Percentiles rank a stretch among this genome's conserved stretches.
Conservation (phyloP, 768 basidiomycete species). For the Obba rivulosa region DNA sequence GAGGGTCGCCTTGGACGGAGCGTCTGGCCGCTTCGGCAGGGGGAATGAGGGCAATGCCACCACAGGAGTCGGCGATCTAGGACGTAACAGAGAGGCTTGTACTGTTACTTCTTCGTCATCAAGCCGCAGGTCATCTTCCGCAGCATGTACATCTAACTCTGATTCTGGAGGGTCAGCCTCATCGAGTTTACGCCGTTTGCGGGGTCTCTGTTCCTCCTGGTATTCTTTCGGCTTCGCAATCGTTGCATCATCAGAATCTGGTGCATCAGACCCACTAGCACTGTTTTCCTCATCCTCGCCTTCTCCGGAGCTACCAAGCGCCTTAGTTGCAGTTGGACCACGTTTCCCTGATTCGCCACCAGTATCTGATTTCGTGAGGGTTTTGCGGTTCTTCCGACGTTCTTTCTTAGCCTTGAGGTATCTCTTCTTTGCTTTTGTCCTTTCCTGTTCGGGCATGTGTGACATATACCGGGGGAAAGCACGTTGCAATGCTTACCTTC, state of each 20-base stretch:
- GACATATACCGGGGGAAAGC: background rate
- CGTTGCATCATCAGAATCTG: background rate
- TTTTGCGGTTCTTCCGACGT: conserved; percentile 49
- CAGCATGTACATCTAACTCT: background rate
- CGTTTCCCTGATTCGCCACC: background rate
- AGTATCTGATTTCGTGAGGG: background rate
- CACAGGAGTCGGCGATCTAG: conserved; percentile 21
- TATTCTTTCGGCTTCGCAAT: conserved; percentile 5
- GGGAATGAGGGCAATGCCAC: conserved; percentile 64
- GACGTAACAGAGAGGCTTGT: background rate
- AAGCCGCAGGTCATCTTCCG: background rate
- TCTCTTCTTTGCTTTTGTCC: conserved; percentile 68
- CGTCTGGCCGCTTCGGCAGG: conserved; percentile 55
- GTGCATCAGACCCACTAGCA: background rate
- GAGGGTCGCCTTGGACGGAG: conserved; percentile 66
- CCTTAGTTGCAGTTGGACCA: no score
- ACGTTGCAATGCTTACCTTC: background rate
- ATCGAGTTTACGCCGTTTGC: conserved; percentile 40
- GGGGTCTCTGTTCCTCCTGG: conserved; percentile 27
- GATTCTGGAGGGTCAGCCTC: conserved; percentile 11
- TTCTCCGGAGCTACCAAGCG: conserved; percentile 7
- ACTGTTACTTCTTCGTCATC: background rate
- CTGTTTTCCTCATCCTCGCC: conserved; percentile 16
- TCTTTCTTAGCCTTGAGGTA: conserved; percentile 72
- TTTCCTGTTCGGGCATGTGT: conserved; percentile 29